These are phyloP conservation scores for Endocladia muricata DNA, from an alignment of 31 red algal species.

Conservation along the genomic window DNA sequence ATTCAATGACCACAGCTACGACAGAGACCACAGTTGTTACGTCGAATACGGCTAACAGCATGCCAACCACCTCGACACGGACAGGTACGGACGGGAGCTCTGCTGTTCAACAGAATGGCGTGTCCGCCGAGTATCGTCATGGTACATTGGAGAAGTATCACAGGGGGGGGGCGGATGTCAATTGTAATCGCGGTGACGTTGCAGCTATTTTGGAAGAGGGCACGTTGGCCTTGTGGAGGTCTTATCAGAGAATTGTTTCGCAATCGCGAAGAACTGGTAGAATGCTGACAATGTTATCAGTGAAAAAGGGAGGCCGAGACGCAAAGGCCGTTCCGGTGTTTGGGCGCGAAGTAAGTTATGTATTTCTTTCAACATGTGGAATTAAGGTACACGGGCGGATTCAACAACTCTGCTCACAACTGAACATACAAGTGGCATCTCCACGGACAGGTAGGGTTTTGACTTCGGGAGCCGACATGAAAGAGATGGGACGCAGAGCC, in stretches of 20 bases:
- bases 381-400: constrained; percentile 30
- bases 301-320: constrained; percentile 9
- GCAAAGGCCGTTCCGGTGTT: constrained; percentile 11
- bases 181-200: constrained; percentile 13
- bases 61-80: too few species aligned
- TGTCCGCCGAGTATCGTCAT: background rate
- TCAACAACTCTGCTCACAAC: constrained; percentile 33
- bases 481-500: too few species aligned
- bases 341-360: constrained; percentile 21
- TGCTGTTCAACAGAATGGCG: too few species aligned
- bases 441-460: constrained; percentile 16
- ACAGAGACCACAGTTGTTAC: background rate
- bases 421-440: constrained; percentile 12
- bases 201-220: background rate
- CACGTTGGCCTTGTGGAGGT: constrained; percentile 20
- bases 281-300: constrained; percentile 17
- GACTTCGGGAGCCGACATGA: too few species aligned
- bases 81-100: too few species aligned
- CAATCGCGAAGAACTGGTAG: constrained; percentile 26
- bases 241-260: constrained; percentile 6
- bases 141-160: too few species aligned
- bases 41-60: background rate
- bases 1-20: background rate
- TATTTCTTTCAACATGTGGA: constrained; percentile 42
- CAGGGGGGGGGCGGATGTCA: background rate